Conservation (phyloP, 306 rosid genomes). For the Castanopsis chinensis region DNA sequence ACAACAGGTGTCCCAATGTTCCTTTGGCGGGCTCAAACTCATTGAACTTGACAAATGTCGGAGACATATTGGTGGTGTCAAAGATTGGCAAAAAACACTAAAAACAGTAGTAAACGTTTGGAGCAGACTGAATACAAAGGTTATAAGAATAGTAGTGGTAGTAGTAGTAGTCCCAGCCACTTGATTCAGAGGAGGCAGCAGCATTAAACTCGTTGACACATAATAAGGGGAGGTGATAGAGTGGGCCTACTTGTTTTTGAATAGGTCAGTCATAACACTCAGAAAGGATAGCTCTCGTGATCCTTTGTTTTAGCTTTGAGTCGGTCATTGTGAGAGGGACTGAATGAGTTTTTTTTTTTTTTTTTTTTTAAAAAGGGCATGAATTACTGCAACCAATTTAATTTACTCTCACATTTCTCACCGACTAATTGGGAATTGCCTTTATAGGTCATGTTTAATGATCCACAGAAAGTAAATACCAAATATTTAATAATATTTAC, state of each 20-base stretch:
- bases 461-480: no score
- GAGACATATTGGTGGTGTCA: neutral
- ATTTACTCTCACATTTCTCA: no score
- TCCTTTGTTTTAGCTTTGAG: constrained; percentile 2
- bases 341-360: no score
- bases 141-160: no score
- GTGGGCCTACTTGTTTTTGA: constrained; percentile 6
- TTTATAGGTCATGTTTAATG: no score
- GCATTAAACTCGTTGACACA: constrained; percentile 4
- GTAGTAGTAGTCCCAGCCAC: no score
- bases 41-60: neutral
- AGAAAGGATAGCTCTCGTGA: neutral
- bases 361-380: no score
- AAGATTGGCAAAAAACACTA: neutral
- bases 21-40: neutral
- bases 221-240: constrained; percentile 6
- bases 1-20: neutral
- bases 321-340: neutral
- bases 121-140: no score
- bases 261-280: neutral
- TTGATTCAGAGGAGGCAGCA: neutral
- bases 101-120: no score
- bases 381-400: neutral
- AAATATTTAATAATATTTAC: no score
- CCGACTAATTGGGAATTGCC: no score